Evolutionary conservation across 345 rosid genomes (phyloP).

Genomic region (Populus euphratica): DNA sequence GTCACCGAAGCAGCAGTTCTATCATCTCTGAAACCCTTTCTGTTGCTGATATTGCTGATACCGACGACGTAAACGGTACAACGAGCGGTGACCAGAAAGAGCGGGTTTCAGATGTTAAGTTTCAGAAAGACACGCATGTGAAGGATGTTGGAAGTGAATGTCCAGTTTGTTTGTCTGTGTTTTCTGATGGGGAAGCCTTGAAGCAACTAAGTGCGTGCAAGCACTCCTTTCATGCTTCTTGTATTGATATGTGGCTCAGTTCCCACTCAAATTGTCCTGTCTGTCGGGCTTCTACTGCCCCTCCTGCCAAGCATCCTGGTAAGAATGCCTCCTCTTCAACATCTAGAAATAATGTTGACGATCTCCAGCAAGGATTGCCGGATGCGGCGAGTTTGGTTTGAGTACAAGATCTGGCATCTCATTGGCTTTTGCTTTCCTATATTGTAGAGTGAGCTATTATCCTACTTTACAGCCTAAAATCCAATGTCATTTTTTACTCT

Average conservation of each 20-base stretch:
- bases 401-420: constrained; percentile 4
- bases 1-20: constrained; percentile 9
- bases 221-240: constrained; percentile 65
- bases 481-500: too few species aligned
- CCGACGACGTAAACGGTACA: neutral
- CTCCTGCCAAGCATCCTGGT: constrained; percentile 38
- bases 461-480: too few species aligned
- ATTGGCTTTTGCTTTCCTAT: too few species aligned
- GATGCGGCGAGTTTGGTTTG: constrained; percentile 65
- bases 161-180: constrained; percentile 58
- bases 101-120: constrained; percentile 31
- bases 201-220: constrained; percentile 52
- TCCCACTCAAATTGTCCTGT: constrained; percentile 62
- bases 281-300: constrained; percentile 60
- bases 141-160: constrained; percentile 64
- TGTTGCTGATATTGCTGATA: neutral
- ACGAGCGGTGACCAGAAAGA: constrained; percentile 1
- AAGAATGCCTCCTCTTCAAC: constrained; percentile 2
- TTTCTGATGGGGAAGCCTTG: constrained; percentile 55
- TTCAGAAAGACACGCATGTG: constrained; percentile 39
- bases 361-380: constrained; percentile 65
- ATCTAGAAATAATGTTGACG: constrained; percentile 40
- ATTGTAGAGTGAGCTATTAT: too few species aligned
- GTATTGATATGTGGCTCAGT: constrained; percentile 64
- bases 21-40: neutral